Base-by-base conservation (phyloP, 2,329 filamentous ascomycete species). In the Ophiostoma sp. region DNA sequence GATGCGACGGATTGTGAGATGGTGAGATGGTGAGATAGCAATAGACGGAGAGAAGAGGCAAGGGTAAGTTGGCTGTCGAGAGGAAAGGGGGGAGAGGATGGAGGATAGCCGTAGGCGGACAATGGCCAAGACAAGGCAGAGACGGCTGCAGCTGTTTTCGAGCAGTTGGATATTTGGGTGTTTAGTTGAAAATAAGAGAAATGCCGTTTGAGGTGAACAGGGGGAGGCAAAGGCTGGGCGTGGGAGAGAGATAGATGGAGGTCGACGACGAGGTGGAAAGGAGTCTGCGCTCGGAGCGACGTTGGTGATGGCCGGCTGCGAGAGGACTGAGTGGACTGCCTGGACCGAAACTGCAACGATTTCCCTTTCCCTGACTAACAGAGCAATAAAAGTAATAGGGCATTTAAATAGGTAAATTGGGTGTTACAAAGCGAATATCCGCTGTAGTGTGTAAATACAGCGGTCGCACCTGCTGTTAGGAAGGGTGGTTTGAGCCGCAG, bases 291-390 rank as follows among this genome's bases (percentile, higher is more conserved):
- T 64, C 31, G 60, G 31, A 35, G 35, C 20, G 62, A 65, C 35
- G 62, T 65, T 65, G 62, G 62, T 39, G 62, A 65, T 64, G 62
- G 62, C 62, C 62, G 33, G 8, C 57, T 62, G 60, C 52, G 23
- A 57, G 52, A 57, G 52, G n/a, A 27, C 20, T 48, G 44, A 20
- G 23, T 57, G 52, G 52, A 48, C 39, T 41, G 39, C 39, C 8
- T 41, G 39, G 39, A 57, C 57, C 35, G 57, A 62, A 62, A 62
- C 57, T 62, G 52, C 52, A 62, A 33, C 27, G 57, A 62, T 62
- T 60, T 62, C 8, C n/a, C 57, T 62, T 33, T 23, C 44, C 52
- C 57, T 62, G 57, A 62, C 27, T 62, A 62, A 62, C 57, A 62
- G 27, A 27, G 57, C 23, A 20, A 33, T 35, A 35, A 62, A 62